Evolutionary conservation across 2,329 filamentous ascomycete species (phyloP), one percentile per base, ranked within the genome.

Genomic region (Lasiodiplodia gonubiensis): DNA sequence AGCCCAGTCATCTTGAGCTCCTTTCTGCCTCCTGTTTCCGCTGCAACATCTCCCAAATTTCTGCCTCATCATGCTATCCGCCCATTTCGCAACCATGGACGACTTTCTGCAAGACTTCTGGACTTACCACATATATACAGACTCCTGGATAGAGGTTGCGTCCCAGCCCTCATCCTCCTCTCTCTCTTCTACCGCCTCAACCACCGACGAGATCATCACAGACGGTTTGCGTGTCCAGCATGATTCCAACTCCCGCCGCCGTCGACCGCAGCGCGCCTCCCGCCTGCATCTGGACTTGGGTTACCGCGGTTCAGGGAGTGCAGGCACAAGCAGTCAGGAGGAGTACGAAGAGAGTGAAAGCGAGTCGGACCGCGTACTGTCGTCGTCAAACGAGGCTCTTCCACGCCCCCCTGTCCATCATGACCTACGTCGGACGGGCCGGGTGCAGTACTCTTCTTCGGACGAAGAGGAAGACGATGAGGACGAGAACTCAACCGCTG

Each of bases 111-210:
- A 55, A 64, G 59, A 67, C 66, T 67, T 67, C 30, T 64, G 59
- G 55, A 67, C 66, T 67, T 67, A 67, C 49, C 57, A 64, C 5
- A 57, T 67, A 16, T 64, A 63, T 39, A 63, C 66, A 63, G 95
- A 98, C 82, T 97, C 95, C 10, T 99, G 95, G 95, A 89, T 98
- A 73, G 94, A 99, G 78, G 89, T 99, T 69, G 88, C 91, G 55
- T 97, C 94, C 4, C 92, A 95, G 73, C 93, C 94, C 8, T 97
- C 94, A 0, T 97, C 94, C 2, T 97, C 94, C 2, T 97, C 94
- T 16, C 84, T 97, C 14, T 97, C 94, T 23, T 97, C 87, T n/a
- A 80, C 89, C 64, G 88, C 90, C 75, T 97, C 87, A 23, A 80
- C 89, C 65, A 89, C 90, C 75, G 93, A 97, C 71, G 94, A 97